Conservation (phyloP, 192 early-diverging fungal genomes). For the Jimgerdemannia lactiflua region DNA sequence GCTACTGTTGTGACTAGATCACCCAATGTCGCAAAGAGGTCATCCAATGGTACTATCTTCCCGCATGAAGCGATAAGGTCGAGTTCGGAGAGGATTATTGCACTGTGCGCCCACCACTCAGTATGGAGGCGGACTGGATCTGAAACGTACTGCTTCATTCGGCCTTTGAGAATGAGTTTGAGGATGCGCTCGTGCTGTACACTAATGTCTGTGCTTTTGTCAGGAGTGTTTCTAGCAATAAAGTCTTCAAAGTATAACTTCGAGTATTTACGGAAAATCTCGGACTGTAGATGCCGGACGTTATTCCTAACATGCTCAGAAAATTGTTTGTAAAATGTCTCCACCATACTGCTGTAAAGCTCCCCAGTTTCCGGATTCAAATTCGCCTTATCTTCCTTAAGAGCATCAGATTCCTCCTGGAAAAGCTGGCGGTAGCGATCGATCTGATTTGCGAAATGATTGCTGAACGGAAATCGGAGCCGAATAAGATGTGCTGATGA, state of each 20-base stretch:
- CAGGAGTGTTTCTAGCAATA: neutral
- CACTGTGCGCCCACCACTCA: slow-evolving; percentile 14
- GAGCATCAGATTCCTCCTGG: slow-evolving; percentile 2
- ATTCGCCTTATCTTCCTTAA: slow-evolving; percentile 14
- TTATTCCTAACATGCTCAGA: neutral
- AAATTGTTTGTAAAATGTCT: neutral
- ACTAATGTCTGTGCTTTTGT: neutral
- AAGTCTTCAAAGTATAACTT: slow-evolving; percentile 20
- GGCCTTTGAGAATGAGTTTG: neutral
- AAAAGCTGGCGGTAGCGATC: slow-evolving; percentile 5
- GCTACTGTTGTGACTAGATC: no score
- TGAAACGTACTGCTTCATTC: neutral
- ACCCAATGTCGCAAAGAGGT: no score
- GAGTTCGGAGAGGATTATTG: slow-evolving; percentile 4
- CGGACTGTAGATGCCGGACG: neutral
- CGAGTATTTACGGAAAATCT: neutral
- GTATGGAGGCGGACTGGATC: slow-evolving; percentile 5
- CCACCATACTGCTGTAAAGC: neutral
- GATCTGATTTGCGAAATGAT: slow-evolving; percentile 12
- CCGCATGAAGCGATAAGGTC: slow-evolving; percentile 4
- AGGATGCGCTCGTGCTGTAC: neutral
- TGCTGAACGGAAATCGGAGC: slow-evolving; percentile 14
- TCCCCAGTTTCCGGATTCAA: neutral
- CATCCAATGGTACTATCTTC: no score
- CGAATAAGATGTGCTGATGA: neutral